Base-by-base conservation (phyloP, 192 early-diverging fungal genomes). In the Fimicolochytrium jonesii region DNA sequence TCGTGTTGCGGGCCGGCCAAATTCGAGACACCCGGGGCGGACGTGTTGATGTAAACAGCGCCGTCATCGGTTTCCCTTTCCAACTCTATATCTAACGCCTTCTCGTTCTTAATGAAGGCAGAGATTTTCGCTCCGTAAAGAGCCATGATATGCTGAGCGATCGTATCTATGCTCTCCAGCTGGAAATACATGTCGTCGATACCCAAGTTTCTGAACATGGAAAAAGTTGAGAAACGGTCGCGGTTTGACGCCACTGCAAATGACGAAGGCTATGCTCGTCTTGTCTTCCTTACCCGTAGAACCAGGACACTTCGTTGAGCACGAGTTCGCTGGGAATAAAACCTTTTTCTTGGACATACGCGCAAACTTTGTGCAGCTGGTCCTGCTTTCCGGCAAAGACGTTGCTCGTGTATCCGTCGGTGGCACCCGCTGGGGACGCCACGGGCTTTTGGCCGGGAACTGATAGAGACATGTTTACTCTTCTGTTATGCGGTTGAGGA, bases 181-280 rank as follows among this genome's bases (percentile, higher is more conserved):
- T 89, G 85, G 77, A 98, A 98, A 84, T 98, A 98, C 82, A 92
- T 88, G 83, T 98, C 95, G 74, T 98, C 95, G 64, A 98, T 93
- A 48, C 93, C 93, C 35, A 98, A 87, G 67, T 95, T 92, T 55
- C 89, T 92, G 71, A n/a, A n/a, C n/a, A n/a, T n/a, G n/a, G n/a
- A n/a, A 52, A 26, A 33, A 30, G 7, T 3, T 41, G 23, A 30
- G 26, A 37, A 30, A 9, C 10, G 39, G 39, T n/a, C n/a, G n/a
- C n/a, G n/a, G n/a, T n/a, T 41, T 50, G 18, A 7, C 28, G 10
- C 34, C n/a, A 26, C 18, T 17, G 45, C n/a, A n/a, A n/a, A n/a
- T n/a, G n/a, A n/a, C n/a, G n/a, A n/a, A n/a, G n/a, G n/a, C n/a
- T n/a, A n/a, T n/a, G n/a, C 26, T 58, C 79, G 32, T 41, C 0